Conservation (phyloP, 139 green algal genomes). For the Yamagishiella unicocca region DNA sequence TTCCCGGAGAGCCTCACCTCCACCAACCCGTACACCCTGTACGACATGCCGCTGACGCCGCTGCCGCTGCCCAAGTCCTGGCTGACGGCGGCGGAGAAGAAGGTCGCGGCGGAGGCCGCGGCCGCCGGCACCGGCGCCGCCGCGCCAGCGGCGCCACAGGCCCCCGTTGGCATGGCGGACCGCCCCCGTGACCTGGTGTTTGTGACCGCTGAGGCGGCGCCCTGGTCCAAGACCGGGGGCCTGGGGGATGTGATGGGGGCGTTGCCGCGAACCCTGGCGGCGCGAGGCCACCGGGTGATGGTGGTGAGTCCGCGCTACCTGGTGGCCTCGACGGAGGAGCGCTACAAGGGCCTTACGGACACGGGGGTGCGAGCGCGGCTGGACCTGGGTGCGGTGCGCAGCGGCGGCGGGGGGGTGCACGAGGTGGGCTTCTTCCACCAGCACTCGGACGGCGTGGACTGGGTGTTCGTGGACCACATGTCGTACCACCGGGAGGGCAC, state of each 20-base stretch:
- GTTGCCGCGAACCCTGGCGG: conserved; percentile 73
- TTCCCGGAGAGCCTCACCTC: conserved; percentile 29
- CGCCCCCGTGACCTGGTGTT: conserved; percentile 69
- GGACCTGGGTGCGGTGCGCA: conserved; percentile 61
- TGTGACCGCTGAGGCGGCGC: conserved; percentile 82
- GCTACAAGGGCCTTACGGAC: conserved; percentile 35
- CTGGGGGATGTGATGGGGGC: conserved; percentile 91
- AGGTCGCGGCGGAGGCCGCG: background rate
- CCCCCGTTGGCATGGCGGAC: background rate
- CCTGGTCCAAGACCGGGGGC: conserved; percentile 94
- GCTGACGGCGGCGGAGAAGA: conserved; percentile 14
- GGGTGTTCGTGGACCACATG: conserved; percentile 89
- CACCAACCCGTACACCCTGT: conserved; percentile 40
- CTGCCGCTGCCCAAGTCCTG: conserved; percentile 1
- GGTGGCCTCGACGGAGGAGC: background rate
- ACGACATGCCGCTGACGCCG: conserved; percentile 27
- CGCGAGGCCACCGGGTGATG: conserved; percentile 82
- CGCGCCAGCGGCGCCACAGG: background rate
- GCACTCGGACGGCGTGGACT: conserved; percentile 82
- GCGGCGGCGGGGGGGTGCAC: conserved; percentile 63
- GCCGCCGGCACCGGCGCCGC: background rate
- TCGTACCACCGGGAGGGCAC: conserved; percentile 75
- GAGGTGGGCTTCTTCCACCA: conserved; percentile 79
- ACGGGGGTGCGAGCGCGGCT: conserved; percentile 50
- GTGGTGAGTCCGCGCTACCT: conserved; percentile 60